Base-by-base conservation (phyloP, 2,329 filamentous ascomycete genomes). In the Apiospora malaysiana region DNA sequence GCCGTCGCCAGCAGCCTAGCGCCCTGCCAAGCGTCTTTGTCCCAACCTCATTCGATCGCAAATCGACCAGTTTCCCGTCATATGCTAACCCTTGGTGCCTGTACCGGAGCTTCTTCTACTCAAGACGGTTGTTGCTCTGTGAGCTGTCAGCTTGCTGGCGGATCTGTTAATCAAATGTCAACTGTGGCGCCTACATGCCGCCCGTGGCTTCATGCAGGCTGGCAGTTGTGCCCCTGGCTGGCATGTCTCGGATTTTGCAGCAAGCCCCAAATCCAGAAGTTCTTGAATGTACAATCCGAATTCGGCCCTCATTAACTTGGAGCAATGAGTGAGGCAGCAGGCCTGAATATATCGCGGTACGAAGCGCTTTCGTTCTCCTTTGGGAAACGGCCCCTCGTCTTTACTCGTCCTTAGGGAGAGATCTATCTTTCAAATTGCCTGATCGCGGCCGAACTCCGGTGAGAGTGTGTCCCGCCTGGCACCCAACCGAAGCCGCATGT, bases 271-370 rank as follows among this genome's bases (percentile, higher is more conserved):
- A 10, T 18, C 23, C 27, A 56, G 27, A 56, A 9, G 37, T 21
- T 32, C 27, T 37, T 18, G 21, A 16, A 2, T 59, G 16, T 59
- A 21, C 1, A 16, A 37, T 59, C 37, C 51, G 51, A 16, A 37
- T 59, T 59, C 51, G 51, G 51, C 6, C 51, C 51, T 59, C 51
- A 59, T 59, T 27, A 12, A 59, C 51, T 59, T 59, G 51, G 51
- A 27, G 51, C 51, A 59, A n/a, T n/a, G n/a, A n/a, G n/a, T 59
- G 51, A 32, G 56, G n/a, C n/a, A n/a, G n/a, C n/a, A n/a, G n/a
- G 56, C 32, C 23, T 21, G 56, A 40, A 8, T 63, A n/a, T 40
- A 63, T 63, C 56, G 16, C 56, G 56, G 32, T 8, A 40, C 37
- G 18, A 14, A 40, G 56, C 27, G 18, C 32, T 14, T 40, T 40